These are phyloP conservation scores for Lolium rigidum DNA, from an alignment of 176 grass and related monocot genomes.

Conservation along the genomic window DNA sequence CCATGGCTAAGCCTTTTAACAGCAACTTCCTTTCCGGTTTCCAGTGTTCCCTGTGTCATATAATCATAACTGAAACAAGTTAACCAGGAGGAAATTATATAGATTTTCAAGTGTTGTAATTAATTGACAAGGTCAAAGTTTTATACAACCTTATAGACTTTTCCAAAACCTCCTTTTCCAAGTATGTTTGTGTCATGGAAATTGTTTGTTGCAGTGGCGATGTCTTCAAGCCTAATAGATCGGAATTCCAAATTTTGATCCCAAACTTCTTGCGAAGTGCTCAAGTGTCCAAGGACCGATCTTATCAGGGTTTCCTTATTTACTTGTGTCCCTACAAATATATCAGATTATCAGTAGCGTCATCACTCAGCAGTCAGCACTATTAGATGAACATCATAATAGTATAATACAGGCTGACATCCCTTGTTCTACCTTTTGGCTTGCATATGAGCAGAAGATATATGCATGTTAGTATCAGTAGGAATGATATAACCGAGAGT, in stretches of 20 bases:
- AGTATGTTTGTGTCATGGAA: constrained; percentile 18
- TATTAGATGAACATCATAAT: not conserved
- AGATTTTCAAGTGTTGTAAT: not conserved
- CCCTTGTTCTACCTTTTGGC: constrained; percentile 31
- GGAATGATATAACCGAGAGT: constrained; percentile 15
- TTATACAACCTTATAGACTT: constrained; percentile 25
- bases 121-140: not conserved
- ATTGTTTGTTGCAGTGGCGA: not conserved
- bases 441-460: constrained; percentile 29
- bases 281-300: not conserved
- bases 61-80: not conserved
- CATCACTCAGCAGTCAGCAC: not conserved
- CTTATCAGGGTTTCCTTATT: not conserved
- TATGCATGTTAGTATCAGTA: constrained; percentile 14
- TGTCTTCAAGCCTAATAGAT: not conserved
- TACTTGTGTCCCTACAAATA: not conserved
- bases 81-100: not conserved
- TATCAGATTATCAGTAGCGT: not conserved
- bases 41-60: constrained; percentile 44
- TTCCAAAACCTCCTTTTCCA: constrained; percentile 28
- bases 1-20: constrained; percentile 55
- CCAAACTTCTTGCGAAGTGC: not conserved
- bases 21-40: constrained; percentile 57
- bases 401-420: no score
- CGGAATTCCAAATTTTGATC: constrained; percentile 6